Evolutionary conservation across 1,284 basidiomycete species (phyloP).

Genomic region (Ceratobasidium sp.): DNA sequence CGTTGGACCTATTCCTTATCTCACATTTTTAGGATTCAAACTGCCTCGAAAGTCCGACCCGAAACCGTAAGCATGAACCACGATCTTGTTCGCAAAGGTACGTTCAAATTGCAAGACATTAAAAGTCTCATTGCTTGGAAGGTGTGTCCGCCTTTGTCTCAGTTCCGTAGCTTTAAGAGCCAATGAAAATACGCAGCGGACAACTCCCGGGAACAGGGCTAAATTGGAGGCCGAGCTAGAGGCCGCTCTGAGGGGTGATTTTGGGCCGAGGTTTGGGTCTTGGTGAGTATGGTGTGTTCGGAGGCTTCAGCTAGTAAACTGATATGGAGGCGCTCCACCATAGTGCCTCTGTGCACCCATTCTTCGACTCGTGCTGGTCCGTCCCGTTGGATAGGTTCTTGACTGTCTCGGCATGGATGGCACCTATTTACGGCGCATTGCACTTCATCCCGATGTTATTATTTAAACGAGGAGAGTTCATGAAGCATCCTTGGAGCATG

Average conservation of each 20-base stretch:
- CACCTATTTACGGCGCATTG: constrained; percentile 80
- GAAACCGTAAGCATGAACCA: constrained; percentile 69
- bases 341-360: constrained; percentile 78
- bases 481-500: constrained; percentile 67
- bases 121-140: constrained; percentile 61
- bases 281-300: constrained; percentile 52
- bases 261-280: constrained; percentile 64
- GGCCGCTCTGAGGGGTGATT: constrained; percentile 53
- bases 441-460: constrained; percentile 87
- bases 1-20: not conserved
- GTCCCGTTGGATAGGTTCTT: constrained; percentile 79
- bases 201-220: constrained; percentile 45
- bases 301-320: not conserved
- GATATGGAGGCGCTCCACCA: not conserved
- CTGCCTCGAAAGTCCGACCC: constrained; percentile 70
- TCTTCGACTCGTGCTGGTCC: constrained; percentile 69
- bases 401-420: constrained; percentile 84
- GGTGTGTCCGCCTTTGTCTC: constrained; percentile 53
- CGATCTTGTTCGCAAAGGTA: constrained; percentile 64
- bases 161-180: not conserved
- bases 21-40: constrained; percentile 58
- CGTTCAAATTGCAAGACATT: constrained; percentile 63
- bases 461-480: constrained; percentile 68
- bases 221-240: constrained; percentile 42
- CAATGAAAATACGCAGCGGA: constrained; percentile 27